A percentile compares a stretch with the other conserved stretches of the same genome.
phyloP scores from a whole-genome alignment of 2,329 filamentous ascomycete genomes.

The Pseudogymnoascus sp. region DNA sequence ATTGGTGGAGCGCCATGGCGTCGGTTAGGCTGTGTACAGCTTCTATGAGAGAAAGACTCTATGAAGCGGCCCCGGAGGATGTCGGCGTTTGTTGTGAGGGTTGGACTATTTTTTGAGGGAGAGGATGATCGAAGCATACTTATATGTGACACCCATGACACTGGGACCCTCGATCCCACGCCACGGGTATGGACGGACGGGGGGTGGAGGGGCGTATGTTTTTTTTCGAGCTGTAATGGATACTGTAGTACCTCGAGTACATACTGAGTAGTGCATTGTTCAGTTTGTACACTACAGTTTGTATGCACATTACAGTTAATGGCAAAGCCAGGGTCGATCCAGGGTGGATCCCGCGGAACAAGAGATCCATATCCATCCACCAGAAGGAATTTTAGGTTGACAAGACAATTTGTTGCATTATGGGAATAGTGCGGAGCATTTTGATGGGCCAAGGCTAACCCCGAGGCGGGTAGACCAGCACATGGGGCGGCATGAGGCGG shows the following conservation, averaged over 20 bases:
- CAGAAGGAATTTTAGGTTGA: neutral
- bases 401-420: neutral
- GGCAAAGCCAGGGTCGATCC: neutral
- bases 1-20: slow-evolving; percentile 40
- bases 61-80: neutral
- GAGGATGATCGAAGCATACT: neutral
- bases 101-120: neutral
- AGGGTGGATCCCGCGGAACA: neutral
- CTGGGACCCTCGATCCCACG: neutral
- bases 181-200: neutral
- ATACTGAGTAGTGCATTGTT: neutral
- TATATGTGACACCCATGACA: neutral
- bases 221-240: neutral
- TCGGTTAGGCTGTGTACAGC: neutral
- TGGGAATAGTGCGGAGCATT: neutral
- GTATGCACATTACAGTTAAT: neutral
- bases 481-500: neutral
- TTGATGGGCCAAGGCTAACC: neutral
- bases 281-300: neutral
- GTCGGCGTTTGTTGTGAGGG: neutral
- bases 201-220: neutral
- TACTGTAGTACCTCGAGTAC: neutral
- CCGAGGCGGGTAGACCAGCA: neutral
- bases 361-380: neutral
- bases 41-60: neutral